These are phyloP conservation scores for Citrullus mucosospermus DNA, from an alignment of 306 rosid genomes.

Conservation along the genomic window DNA sequence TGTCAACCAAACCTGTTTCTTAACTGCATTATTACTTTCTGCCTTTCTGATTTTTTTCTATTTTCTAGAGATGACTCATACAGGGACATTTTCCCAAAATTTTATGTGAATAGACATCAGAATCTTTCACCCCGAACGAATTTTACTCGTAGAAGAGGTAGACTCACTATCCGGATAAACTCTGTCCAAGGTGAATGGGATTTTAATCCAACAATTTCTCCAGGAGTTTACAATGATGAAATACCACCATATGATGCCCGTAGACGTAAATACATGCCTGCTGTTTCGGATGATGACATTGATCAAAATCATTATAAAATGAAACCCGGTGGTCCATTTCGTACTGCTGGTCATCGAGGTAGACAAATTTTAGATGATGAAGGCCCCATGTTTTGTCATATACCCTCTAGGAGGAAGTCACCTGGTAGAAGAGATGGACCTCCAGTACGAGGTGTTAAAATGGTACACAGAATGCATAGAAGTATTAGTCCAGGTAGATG, in stretches of 20 bases:
- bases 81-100: slow-evolving; percentile 35
- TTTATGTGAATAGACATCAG: slow-evolving; percentile 58
- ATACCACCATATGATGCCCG: slow-evolving; percentile 45
- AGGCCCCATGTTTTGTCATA: slow-evolving; percentile 23
- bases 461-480: slow-evolving; percentile 53
- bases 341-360: slow-evolving; percentile 48
- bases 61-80: slow-evolving; percentile 61
- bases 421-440: slow-evolving; percentile 41
- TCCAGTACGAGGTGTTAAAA: slow-evolving; percentile 23
- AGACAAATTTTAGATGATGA: slow-evolving; percentile 55
- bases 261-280: slow-evolving; percentile 52
- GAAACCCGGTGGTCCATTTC: slow-evolving; percentile 42
- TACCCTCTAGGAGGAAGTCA: slow-evolving; percentile 66
- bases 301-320: slow-evolving; percentile 39
- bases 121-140: slow-evolving; percentile 44
- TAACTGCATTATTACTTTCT: slow-evolving; percentile 6
- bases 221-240: slow-evolving; percentile 49
- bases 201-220: slow-evolving; percentile 38
- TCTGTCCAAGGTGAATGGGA: slow-evolving; percentile 43
- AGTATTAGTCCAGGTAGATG: slow-evolving; percentile 52
- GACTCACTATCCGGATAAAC: slow-evolving; percentile 25
- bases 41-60: background rate
- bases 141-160: slow-evolving; percentile 66
- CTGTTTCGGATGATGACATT: slow-evolving; percentile 31
- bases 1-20: background rate